Evolutionary conservation across 805 yeast species (phyloP), one percentile per base, ranked within the genome.

Genomic region (Wickerhamomyces chambardii): DNA sequence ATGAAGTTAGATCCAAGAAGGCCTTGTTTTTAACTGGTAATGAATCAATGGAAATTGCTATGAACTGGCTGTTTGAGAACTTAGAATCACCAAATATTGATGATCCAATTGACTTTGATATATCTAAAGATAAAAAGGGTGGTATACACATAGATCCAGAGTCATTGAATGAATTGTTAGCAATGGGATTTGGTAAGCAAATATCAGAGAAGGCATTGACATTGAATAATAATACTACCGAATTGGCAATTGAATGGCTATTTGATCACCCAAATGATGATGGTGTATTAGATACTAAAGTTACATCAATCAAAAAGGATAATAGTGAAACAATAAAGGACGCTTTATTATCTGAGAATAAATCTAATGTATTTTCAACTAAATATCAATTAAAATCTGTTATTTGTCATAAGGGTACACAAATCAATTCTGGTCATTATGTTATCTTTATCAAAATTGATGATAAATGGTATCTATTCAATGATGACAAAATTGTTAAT

Each of bases 51-150:
- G 97, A 90, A 43, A 67, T 68, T 6, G 95, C 97, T 0, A 78
- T 84, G 83, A 84, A 85, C 46, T 85, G 97, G 95, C 53, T 92
- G 6, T 80, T 92, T 50, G 82, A 71, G 16, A 95, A 89, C 50
- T 75, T 86, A 79, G 97, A 89, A 17, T 96, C 85, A 54, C 53
- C 78, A 2, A 82, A 74, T 47, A 70, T 89, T 30, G 94, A 89
- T 53, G 75, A 59, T 6, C 60, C 64, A 7, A 36, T 40, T 22
- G 46, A 39, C 12, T 32, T 42, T 17, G 6, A 27, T 19, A 15
- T 38, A n/a, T n/a, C n/a, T n/a, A n/a, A n/a, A n/a, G n/a, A n/a
- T 15, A 12, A 33, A n/a, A 30, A 30, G 11, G 36, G 37, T 16
- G 25, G 37, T 5, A 31, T 32, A 3, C 38, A 40, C n/a, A 47